Evolutionary conservation across 192 early-diverging fungal species (phyloP), one percentile per base, ranked within the genome.

Genomic region (Coemansia sp.): DNA sequence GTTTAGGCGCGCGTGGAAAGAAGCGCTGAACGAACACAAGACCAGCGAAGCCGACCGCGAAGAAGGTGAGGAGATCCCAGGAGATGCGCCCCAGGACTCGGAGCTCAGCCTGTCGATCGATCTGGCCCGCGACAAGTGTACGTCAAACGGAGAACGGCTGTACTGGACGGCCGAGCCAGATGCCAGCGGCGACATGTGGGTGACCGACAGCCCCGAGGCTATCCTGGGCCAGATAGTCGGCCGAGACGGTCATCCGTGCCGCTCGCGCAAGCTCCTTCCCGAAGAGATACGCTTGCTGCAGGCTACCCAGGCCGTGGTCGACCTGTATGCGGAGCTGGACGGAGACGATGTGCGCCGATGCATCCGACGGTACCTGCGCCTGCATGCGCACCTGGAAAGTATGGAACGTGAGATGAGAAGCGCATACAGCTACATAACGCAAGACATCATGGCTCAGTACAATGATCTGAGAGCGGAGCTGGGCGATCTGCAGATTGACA

Each of bases 11-110:
- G 67, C 64, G 5, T 22, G 56, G 56, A 65, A 45, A 38, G 20
- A 22, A 20, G 63, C 54, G 5, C 48, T 64, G 34, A 17, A 56
- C 17, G 48, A 48, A 33, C 30, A 48, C 28, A 52, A n/a, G 25
- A 36, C 48, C 5, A 52, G 40, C 42, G 65, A 75, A 40, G 56
- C 68, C 0, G 74, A 75, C 30, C 77, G 69, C 18, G 77, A 82
- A 40, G 80, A 77, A 34, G 80, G 80, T 59, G 75, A 82, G 64
- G 80, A 74, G 56, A 32, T 74, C 7, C 68, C 62, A 0, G 65
- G 69, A 12, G 69, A 73, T 29, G 32, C 48, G 25, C 31, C 59
- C 0, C 49, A 31, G 25, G 56, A 45, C 17, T 34, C 32, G 28
- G 69, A 33, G 63, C 62, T 67, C 45, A 56, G 62, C 10, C 60